Evolutionary conservation across 1,284 basidiomycete genomes (phyloP), one percentile per base, ranked within the genome.

Genomic region (Sporisorium scitamineum): DNA sequence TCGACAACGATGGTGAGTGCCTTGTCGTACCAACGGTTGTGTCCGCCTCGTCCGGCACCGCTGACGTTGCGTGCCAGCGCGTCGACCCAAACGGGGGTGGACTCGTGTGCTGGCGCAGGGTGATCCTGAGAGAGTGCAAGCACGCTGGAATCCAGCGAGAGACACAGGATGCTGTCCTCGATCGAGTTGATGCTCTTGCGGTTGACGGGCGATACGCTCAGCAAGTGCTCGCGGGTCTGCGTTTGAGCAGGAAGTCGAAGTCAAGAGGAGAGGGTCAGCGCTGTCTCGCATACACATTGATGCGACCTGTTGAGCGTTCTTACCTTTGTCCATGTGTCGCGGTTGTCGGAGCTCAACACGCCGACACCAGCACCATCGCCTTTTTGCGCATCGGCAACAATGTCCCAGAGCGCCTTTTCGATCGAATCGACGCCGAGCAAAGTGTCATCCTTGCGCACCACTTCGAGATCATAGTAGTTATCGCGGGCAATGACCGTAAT

Each of bases 21-120:
- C 87, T 98, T 98, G 88, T 99, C 96, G 86, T 92, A 94, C 90
- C 94, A 97, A 50, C 96, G 89, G 83, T 98, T 97, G 60, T 90
- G 88, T 2, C 91, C 90, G 61, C 90, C 90, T 67, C 88, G 86
- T 9, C 92, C 91, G 0, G 88, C 88, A 2, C 90, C 90, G 44
- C 93, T 91, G 61, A 91, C 88, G 75, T 92, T 91, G 79, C 91
- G 90, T 18, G 97, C 89, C 81, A 96, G 94, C 1, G 91, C 90
- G 79, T 94, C 91, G 54, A 95, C 88, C 52, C 81, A 91, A 87
- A 18, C 89, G 88, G 82, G 89, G 88, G 80, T 90, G 88, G 68
- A 92, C 90, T 27, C 92, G 60, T 76, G 76, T 13, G 74, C 62
- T 10, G 66, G 70, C 20, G 63, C 73, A n/a, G 75, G 76, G 62